Percentiles rank a stretch among this genome's conserved stretches.
These are phyloP conservation scores for Nitzschia putrida DNA, from an alignment of 108 stramenopile species.

Conservation along the genomic window DNA sequence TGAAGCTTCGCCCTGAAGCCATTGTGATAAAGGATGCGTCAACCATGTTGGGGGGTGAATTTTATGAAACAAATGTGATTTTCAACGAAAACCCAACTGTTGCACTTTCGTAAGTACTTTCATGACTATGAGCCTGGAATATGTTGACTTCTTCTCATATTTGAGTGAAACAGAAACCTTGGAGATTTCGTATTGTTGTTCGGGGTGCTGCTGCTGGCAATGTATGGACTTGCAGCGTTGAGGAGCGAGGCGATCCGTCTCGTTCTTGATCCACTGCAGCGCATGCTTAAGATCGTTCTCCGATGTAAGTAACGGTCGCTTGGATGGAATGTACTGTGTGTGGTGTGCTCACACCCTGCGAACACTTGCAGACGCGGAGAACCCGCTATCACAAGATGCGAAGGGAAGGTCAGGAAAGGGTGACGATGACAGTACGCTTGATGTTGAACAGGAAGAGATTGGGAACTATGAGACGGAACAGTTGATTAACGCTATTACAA, in stretches of 20 bases:
- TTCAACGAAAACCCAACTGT: conserved; percentile 40
- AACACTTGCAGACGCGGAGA: conserved; percentile 24
- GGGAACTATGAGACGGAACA: conserved; percentile 92
- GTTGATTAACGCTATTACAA: conserved; percentile 87
- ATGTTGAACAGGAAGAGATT: conserved; percentile 37
- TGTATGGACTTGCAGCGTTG: conserved; percentile 57
- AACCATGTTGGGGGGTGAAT: no score
- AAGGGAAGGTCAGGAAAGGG: conserved; percentile 18
- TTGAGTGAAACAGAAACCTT: conserved; percentile 11
- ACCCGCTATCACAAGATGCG: conserved; percentile 32
- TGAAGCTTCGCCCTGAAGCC: conserved; percentile 18
- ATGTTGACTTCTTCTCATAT: not conserved
- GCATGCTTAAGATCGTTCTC: conserved; percentile 83
- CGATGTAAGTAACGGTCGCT: conserved; percentile 52
- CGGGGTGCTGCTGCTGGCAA: conserved; percentile 46
- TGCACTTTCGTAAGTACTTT: conserved; percentile 13
- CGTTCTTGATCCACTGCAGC: conserved; percentile 74
- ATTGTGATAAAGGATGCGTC: not conserved
- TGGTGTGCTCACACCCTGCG: not conserved
- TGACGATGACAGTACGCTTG: conserved; percentile 19
- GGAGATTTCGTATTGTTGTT: conserved; percentile 52
- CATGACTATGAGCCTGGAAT: not conserved
- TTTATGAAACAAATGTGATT: conserved; percentile 19
- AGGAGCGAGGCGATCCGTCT: conserved; percentile 70
- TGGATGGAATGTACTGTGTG: not conserved